phyloP scores from a whole-genome alignment of 345 rosid species.

The Populus simonii region DNA sequence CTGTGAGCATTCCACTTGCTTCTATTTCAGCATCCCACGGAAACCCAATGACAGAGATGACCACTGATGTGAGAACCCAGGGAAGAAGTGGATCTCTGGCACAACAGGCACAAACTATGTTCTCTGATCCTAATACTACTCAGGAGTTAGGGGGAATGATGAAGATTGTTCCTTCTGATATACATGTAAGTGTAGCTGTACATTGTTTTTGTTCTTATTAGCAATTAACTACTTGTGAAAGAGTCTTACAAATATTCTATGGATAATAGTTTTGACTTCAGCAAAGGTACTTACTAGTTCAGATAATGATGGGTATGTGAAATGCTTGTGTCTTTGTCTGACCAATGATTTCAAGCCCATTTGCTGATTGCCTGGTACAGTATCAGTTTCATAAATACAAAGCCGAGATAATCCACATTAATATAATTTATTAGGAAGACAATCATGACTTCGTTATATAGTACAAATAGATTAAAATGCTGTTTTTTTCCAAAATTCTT shows the following conservation, averaged over 20 bases:
- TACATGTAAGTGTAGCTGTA: conserved; percentile 55
- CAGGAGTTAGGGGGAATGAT: conserved; percentile 88
- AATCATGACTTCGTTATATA: not conserved
- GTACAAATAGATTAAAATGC: not conserved
- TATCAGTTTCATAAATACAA: not conserved
- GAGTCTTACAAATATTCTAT: not conserved
- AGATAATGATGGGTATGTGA: not conserved
- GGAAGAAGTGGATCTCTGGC: conserved; percentile 41
- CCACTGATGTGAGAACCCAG: conserved; percentile 32
- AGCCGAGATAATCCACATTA: not conserved
- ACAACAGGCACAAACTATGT: conserved; percentile 39
- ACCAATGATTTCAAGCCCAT: not conserved
- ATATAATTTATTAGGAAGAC: not conserved
- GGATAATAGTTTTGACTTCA: not conserved
- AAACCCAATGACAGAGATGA: conserved; percentile 44
- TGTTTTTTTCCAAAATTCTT: not conserved
- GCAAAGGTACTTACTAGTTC: not conserved
- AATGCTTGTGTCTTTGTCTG: conserved; percentile 2
- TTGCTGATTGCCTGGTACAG: not conserved
- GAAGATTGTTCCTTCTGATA: conserved; percentile 80
- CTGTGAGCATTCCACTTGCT: conserved; percentile 46
- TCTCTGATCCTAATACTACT: conserved; percentile 55
- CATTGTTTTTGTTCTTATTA: not conserved
- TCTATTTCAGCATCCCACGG: conserved; percentile 60
- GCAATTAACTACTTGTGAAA: not conserved